A percentile compares a stretch with the other conserved stretches of the same genome.
Evolutionary conservation across 2,329 filamentous ascomycete genomes (phyloP).

Genomic region (Lachnellula cervina): DNA sequence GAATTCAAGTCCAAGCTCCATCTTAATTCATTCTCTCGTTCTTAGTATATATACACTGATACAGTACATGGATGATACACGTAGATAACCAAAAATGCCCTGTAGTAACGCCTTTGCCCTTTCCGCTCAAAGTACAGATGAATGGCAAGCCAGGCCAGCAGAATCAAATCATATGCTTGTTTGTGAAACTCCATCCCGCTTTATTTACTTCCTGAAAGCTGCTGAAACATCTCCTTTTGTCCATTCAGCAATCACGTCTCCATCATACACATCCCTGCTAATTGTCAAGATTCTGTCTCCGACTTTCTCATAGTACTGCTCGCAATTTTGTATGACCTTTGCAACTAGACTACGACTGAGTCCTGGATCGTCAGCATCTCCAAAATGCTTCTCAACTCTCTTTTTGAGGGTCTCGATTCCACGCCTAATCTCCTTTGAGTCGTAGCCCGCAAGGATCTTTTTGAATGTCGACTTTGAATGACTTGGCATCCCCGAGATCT

Average conservation of each 20-base stretch:
- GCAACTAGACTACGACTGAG: constrained; percentile 46
- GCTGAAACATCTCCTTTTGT: constrained; percentile 58
- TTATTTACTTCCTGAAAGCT: constrained; percentile 42
- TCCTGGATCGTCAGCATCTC: constrained; percentile 72
- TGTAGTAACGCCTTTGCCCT: background rate
- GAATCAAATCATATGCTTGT: background rate
- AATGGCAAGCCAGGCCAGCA: constrained; percentile 1
- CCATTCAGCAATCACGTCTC: constrained; percentile 62
- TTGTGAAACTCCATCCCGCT: background rate
- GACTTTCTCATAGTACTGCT: constrained; percentile 57
- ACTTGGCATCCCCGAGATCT: constrained; percentile 73
- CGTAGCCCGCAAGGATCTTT: constrained; percentile 76
- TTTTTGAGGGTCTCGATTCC: constrained; percentile 88
- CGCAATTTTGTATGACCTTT: constrained; percentile 56
- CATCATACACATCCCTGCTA: constrained; percentile 59
- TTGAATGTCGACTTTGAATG: constrained; percentile 80
- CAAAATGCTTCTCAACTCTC: constrained; percentile 95
- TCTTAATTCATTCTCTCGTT: background rate
- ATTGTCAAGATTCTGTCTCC: constrained; percentile 56
- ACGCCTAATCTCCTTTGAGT: constrained; percentile 78
- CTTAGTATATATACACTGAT: constrained; percentile 1
- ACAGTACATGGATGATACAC: background rate
- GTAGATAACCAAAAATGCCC: background rate
- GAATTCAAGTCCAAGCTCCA: background rate
- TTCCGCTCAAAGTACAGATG: constrained; percentile 13